These are phyloP conservation scores for Ophiostoma piceae DNA, from an alignment of 2,329 filamentous ascomycete species.

Conservation along the genomic window DNA sequence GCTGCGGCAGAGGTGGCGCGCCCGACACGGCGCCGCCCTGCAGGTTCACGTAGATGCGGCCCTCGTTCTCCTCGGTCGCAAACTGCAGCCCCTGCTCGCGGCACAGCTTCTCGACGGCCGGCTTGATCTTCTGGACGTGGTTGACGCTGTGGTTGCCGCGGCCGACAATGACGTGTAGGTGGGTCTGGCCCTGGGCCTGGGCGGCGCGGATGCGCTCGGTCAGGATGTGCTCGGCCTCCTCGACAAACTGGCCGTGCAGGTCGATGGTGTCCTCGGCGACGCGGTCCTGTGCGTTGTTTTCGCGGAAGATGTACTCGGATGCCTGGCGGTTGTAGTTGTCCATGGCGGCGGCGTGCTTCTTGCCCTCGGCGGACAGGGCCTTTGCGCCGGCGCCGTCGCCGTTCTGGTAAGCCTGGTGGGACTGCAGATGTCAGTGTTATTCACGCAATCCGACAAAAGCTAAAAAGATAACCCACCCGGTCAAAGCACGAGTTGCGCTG, in stretches of 20 bases:
- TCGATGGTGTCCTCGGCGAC: slow-evolving; percentile 82
- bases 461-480: slow-evolving; percentile 36
- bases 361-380: slow-evolving; percentile 76
- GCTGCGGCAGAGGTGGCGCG: slow-evolving; percentile 42
- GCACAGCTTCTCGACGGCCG: slow-evolving; percentile 85
- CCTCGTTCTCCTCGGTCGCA: slow-evolving; percentile 80
- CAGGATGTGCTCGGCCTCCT: slow-evolving; percentile 88
- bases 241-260: slow-evolving; percentile 88
- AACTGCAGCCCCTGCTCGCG: slow-evolving; percentile 76
- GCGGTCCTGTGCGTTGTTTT: slow-evolving; percentile 77
- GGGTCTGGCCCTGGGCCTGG: slow-evolving; percentile 64
- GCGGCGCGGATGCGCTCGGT: slow-evolving; percentile 80
- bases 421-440: slow-evolving; percentile 34
- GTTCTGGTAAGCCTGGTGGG: slow-evolving; percentile 71
- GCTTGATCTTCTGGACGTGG: slow-evolving; percentile 90
- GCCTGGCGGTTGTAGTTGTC: slow-evolving; percentile 87
- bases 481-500: slow-evolving; percentile 76
- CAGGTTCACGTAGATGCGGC: slow-evolving; percentile 82
- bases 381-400: slow-evolving; percentile 84
- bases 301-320: slow-evolving; percentile 88
- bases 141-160: slow-evolving; percentile 82
- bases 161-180: slow-evolving; percentile 92
- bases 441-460: too few relatives aligned
- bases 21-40: slow-evolving; percentile 59
- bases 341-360: slow-evolving; percentile 76